These are phyloP conservation scores for Ascocoryne sarcoides DNA, from an alignment of 2,329 filamentous ascomycete genomes.

Conservation along the genomic window DNA sequence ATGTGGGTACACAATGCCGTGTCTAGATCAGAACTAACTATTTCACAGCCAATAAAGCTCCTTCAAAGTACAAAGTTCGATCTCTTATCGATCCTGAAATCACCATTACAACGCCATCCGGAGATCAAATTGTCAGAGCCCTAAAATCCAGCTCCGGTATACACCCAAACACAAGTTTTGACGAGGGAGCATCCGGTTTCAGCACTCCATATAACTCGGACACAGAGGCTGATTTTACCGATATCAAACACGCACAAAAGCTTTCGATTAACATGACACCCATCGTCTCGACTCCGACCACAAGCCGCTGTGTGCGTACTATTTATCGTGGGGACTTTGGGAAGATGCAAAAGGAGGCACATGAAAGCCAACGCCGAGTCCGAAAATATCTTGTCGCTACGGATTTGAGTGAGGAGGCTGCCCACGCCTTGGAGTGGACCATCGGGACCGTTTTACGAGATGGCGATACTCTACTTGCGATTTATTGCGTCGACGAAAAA, in stretches of 20 bases:
- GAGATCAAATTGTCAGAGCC: conserved; percentile 41
- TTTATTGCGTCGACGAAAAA: conserved; percentile 92
- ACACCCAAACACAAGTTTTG: conserved; percentile 80
- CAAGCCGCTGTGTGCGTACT: conserved; percentile 77
- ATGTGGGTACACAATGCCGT: conserved; percentile 43
- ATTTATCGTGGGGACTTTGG: conserved; percentile 82
- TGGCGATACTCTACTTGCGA: conserved; percentile 85
- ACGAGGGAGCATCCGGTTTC: conserved; percentile 42
- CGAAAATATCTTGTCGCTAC: conserved; percentile 94
- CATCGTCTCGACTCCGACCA: conserved; percentile 65
- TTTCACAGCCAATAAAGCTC: conserved; percentile 16
- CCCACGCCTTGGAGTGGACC: conserved; percentile 94
- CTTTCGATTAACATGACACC: conserved; percentile 73
- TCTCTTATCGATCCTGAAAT: conserved; percentile 49
- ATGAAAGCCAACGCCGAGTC: conserved; percentile 68
- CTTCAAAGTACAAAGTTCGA: conserved; percentile 22
- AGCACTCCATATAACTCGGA: conserved; percentile 67
- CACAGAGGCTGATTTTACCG: conserved; percentile 72
- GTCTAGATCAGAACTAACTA: neutral
- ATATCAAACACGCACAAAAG: conserved; percentile 81
- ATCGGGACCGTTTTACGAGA: conserved; percentile 91
- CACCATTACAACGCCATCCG: conserved; percentile 53
- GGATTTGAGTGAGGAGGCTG: conserved; percentile 87
- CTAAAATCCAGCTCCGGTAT: conserved; percentile 46
- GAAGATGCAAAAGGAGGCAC: conserved; percentile 66